A percentile compares a stretch with the other conserved stretches of the same genome.
Conservation (phyloP, 2,329 filamentous ascomycete species). For the Camillea tinctor region DNA sequence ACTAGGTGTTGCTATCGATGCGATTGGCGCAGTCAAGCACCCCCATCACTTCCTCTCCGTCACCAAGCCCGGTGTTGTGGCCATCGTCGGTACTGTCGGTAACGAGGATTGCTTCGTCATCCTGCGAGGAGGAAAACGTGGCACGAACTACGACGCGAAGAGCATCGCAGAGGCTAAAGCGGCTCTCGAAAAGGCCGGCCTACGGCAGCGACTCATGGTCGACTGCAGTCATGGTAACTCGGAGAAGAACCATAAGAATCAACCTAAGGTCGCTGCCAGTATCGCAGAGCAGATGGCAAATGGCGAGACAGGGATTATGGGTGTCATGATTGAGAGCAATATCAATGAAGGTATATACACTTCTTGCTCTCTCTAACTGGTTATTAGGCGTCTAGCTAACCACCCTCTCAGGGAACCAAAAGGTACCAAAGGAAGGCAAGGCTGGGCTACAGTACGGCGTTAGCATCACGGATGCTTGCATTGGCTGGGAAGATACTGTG, state of each 20-base stretch:
- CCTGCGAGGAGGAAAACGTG: slow-evolving; percentile 85
- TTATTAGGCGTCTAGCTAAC: slow-evolving; percentile 25
- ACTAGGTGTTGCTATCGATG: slow-evolving; percentile 86
- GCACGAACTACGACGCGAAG: slow-evolving; percentile 88
- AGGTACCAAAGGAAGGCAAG: slow-evolving; percentile 85
- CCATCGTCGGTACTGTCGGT: slow-evolving; percentile 89
- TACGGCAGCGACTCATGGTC: slow-evolving; percentile 83
- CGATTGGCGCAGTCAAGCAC: slow-evolving; percentile 87
- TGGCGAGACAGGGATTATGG: slow-evolving; percentile 87
- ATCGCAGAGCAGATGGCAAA: slow-evolving; percentile 81
- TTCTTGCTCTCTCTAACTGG: slow-evolving; percentile 8
- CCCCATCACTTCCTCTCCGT: slow-evolving; percentile 97
- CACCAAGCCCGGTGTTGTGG: slow-evolving; percentile 92
- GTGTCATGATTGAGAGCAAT: slow-evolving; percentile 98
- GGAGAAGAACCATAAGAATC: slow-evolving; percentile 93
- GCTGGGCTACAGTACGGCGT: slow-evolving; percentile 86
- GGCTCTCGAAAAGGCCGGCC: slow-evolving; percentile 70
- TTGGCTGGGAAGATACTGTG: slow-evolving; percentile 89
- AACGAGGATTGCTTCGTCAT: slow-evolving; percentile 99
- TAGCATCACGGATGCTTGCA: slow-evolving; percentile 96
- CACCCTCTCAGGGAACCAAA: slow-evolving; percentile 67
- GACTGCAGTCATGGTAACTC: slow-evolving; percentile 98
- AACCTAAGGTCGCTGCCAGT: slow-evolving; percentile 83
- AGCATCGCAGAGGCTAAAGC: slow-evolving; percentile 83
- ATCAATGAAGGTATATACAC: slow-evolving; percentile 75